Evolutionary conservation across 106 monocot species (phyloP).

Genomic region (Dioscorea alata): DNA sequence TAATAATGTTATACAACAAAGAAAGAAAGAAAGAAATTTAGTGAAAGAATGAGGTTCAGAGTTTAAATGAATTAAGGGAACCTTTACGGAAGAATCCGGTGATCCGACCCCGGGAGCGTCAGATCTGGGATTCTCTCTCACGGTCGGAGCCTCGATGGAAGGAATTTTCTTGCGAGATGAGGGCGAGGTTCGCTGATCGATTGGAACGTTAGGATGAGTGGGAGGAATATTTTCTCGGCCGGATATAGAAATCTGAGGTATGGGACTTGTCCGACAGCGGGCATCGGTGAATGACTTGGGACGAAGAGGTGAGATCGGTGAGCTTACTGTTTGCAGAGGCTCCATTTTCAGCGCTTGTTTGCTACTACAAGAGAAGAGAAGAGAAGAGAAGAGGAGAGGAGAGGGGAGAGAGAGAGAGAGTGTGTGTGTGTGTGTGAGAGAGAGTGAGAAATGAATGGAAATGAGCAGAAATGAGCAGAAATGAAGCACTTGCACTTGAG

Average conservation of each 20-base stretch:
- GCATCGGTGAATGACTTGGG: constrained; percentile 2
- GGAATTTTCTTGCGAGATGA: constrained; percentile 13
- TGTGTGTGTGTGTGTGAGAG: no score
- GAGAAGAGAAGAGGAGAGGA: not conserved
- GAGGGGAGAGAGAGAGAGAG: not conserved
- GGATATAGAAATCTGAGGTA: constrained; percentile 20
- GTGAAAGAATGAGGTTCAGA: no score
- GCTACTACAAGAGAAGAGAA: not conserved
- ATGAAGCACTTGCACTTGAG: no score
- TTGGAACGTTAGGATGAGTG: constrained; percentile 32
- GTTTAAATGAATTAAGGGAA: not conserved
- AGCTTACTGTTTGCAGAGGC: constrained; percentile 19
- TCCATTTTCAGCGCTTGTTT: constrained; percentile 6
- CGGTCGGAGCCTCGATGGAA: not conserved
- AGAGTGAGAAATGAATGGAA: no score
- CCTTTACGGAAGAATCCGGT: constrained; percentile 44
- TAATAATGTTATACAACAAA: no score
- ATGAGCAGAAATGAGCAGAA: no score
- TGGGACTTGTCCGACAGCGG: not conserved
- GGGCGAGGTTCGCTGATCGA: not conserved
- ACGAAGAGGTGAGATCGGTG: constrained; percentile 19
- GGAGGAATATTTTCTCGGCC: constrained; percentile 62
- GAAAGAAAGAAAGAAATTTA: no score
- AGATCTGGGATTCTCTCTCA: not conserved
- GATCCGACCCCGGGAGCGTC: not conserved